Evolutionary conservation across 2,329 filamentous ascomycete species (phyloP), one percentile per base, ranked within the genome.

Genomic region (Ascochyta clinopodiicola): DNA sequence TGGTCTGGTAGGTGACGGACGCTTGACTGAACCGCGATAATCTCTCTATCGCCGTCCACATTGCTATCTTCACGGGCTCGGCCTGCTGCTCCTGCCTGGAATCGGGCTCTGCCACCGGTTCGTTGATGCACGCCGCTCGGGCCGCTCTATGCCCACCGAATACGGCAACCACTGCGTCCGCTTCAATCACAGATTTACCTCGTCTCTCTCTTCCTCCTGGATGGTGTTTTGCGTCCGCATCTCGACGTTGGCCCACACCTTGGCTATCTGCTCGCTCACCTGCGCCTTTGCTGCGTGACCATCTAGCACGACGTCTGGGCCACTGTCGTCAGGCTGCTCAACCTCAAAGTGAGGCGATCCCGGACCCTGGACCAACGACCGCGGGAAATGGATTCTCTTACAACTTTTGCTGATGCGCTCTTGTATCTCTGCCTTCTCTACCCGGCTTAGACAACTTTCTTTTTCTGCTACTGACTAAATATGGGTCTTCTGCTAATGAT

Each of bases 341-440:
- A 60, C 60, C 44, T 62, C 27, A 29, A 60, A 54, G 51, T 58
- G 57, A 55, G 51, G 42, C 36, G 51, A 63, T 13, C 44, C 45
- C 4, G 45, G 35, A 27, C 50, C 34, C 15, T 37, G 21, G 24
- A 44, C 24, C 12, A 53, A 53, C 24, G 47, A 38, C 43, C 40
- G 37, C 50, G 47, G 31, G 50, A 19, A 47, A 31, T 53, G 24
- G 2, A 63, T 39, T 9, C 1, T 13, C 44, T 48, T 58, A 31
- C 39, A 56, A 51, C 40, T 42, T 7, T 45, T 35, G 29, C 44
- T 50, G 24, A 27, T 45, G 19, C 45, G 37, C 24, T 36, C 15
- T 37, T 45, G 36, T 13, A 38, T 38, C 17, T 38, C 17, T 7
- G 27, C 27, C 27, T 19, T 29, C 27, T 3, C 27, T 29, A 29